Base-by-base conservation (phyloP, 148 eudicot species). In the Chenopodium formosanum region DNA sequence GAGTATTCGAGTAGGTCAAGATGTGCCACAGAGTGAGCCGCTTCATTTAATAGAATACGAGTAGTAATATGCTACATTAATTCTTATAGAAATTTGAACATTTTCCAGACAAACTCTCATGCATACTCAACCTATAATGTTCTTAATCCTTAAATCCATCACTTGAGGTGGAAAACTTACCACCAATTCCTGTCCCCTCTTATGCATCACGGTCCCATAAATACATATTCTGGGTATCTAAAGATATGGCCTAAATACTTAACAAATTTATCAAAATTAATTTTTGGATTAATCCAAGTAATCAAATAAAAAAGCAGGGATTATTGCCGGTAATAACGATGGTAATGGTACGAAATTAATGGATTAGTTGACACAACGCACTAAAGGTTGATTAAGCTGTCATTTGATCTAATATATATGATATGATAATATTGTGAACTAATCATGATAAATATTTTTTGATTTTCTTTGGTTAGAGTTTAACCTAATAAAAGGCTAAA, bases 261-360 rank as follows among this genome's bases (percentile, higher is more conserved):
- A 12, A 56, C 19, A 13, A 56, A 3, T 53, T 53, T 14, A 13
- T 3, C 13, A 53, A 13, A 14, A 53, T 53, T 74, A 74, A 74
- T 74, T 64, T 66, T 22, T 34, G 16, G 31, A 66, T 66, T 48
- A 9, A 2, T 25, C 31, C 40, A 74, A 16, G 31, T 50, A 25
- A 74, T 74, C 37, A 50, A 31, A 50, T 29, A 22, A 74, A 14
- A 25, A 37, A 14, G 60, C 77, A 74, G 77, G 40, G 77, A 20
- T 74, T 74, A 50, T 20, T 50, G 62, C 62, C 62, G 12, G 37
- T 53, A 50, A 10, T 11, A 74, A n/a, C 44, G 44, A 40, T 40
- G 44, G 44, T 40, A 40, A 40, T 10, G 13, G 64, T 29, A 27
- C 53, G 13, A 47, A n/a, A 46, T 6, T 22, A 73, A 17, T 74